Evolutionary conservation across 768 basidiomycete species (phyloP), one percentile per base, ranked within the genome.

Genomic region (Suillus subluteus): DNA sequence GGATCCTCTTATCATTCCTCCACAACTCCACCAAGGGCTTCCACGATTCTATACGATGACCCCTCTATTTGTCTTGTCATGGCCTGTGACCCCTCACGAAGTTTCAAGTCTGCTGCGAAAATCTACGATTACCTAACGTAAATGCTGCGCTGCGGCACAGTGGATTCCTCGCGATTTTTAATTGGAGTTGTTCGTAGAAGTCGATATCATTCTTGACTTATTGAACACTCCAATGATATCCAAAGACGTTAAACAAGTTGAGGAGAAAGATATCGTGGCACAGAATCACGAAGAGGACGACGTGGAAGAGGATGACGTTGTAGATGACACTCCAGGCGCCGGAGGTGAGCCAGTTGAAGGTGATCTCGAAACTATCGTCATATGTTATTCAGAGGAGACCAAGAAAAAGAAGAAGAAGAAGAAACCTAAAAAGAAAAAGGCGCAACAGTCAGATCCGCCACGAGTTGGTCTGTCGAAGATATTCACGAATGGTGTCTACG

Each of bases 331-430:
- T 32, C 70, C 69, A n/a, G 64, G 64, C 23, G 55, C 50, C 44
- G 72, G 58, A 66, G 80, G 79, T 80, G 67, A 74, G 77, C 63
- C 12, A 56, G 32, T 62, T 15, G 18, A 41, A 64, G 1, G 23
- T 37, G 38, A 23, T 37, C n/a, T 41, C 15, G 4, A 32, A 40
- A 32, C 54, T 9, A 5, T 40, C 21, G 7, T 61, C 6, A 59
- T 18, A 43, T 43, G 38, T 23, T 43, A 62, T 62, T 61, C 15
- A 65, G 67, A 58, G 6, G 43, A 70, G 82, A 88, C 84, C 26
- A 88, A 88, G 63, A 91, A 88, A 76, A 96, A 95, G 79, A 97
- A 97, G 83, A 98, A 96, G 76, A 95, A 96, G 80, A 97, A 94
- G 79, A 96, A 95, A 77, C 81, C 91, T 66, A 95, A 95, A 80